Evolutionary conservation across 148 eudicot species (phyloP), one percentile per base, ranked within the genome.

Genomic region (Fallopia convolvulus): DNA sequence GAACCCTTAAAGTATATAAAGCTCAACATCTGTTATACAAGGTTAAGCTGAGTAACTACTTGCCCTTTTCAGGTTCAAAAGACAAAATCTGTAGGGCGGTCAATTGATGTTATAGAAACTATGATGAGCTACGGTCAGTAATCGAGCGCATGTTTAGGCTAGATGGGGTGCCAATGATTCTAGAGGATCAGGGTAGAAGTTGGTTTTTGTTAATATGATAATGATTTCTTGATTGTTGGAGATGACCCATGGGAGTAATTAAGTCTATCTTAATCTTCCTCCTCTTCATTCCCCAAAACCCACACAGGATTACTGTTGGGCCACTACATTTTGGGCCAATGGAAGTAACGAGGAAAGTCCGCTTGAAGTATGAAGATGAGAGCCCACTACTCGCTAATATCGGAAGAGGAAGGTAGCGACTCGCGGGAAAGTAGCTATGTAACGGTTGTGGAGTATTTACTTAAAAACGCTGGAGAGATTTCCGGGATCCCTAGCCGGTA

Each of bases 201-300:
- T 96, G 61, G 99, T 96, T 9, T 91, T 93, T 26, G 99, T 93
- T 71, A 98, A 96, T 91, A 86, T 42, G 99, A 96, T 81, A 93
- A 86, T 47, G 97, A 95, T 63, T 92, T 95, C 58, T 89, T 95
- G 47, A 94, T 95, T 42, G 94, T 92, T 42, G n/a, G n/a, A n/a
- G 99, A 95, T 73, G 97, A 95, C 82, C 99, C 99, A n/a, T 95
- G 97, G 99, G 94, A 92, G 99, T 95, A 88, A 92, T 97, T n/a
- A n/a, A n/a, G n/a, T 83, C 65, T 58, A 5, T 8, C 65, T 56
- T 56, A 8, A 30, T 53, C 20, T 58, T n/a, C n/a, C n/a, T 23
- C 20, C 33, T 74, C 70, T 66, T 9, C 15, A 1, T 75, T 18
- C 13, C 39, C 1, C 12, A 41, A 42, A 20, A 47, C 53, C 41